Base-by-base conservation (phyloP, 2,329 filamentous ascomycete genomes). In the Hortaea werneckii region DNA sequence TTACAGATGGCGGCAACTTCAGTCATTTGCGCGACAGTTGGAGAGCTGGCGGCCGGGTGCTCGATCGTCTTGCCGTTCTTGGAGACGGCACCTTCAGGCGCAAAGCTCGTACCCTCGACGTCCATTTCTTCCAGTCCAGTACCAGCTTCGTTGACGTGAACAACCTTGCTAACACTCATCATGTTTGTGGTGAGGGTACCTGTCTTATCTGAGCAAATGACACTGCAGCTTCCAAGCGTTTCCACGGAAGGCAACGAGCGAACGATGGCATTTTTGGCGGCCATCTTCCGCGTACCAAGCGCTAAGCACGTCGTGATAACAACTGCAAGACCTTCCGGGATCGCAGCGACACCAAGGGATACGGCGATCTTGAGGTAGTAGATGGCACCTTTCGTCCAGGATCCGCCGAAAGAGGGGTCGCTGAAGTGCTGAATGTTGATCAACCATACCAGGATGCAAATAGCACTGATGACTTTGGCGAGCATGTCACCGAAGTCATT, bases 291-390 rank as follows among this genome's bases (percentile, higher is more conserved):
- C 4, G 94, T 98, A 57, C 94, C 92, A 29, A 98, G 77, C 52
- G 92, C 92, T 50, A 98, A 74, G 67, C 92, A 98, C 29, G 92
- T 96, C n/a, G 92, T 98, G 57, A 98, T 98, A 55, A 98, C 94
- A 44, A 96, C 92, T 29, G 92, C 92, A 40, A 98, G 78, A 66
- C 94, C 92, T 71, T 98, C 92, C 0, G 92, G 92, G 61, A 98
- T 98, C 54, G 94, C 92, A 40, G 92, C 92, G 38, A 98, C 92
- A 67, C 92, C 94, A 34, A 98, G 84, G 42, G 92, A 98, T 37
- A 98, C 92, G 37, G 92, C 92, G 63, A 98, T 98, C 76, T 98
- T 98, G 59, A 98, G 80, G 68, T 98, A 98, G 76, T 98, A 98
- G 61, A 98, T 96, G 49, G 92, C 92, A 49, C 92, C 92, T 74